Evolutionary conservation across 768 basidiomycete genomes (phyloP).

Genomic region (Porpolomopsis calyptriformis): DNA sequence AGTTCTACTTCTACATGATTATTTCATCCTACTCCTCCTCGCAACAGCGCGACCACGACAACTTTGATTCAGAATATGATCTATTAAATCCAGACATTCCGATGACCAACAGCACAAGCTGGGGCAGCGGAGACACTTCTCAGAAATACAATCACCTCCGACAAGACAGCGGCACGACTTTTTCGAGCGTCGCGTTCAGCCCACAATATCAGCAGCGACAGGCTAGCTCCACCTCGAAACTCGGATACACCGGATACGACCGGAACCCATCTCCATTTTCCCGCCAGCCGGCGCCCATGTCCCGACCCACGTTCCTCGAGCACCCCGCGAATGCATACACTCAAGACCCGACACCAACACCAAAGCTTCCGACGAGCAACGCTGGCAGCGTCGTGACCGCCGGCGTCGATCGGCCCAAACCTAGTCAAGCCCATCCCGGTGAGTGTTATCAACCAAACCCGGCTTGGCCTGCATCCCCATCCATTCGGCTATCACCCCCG

Average conservation of each 20-base stretch:
- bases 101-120: conserved; percentile 49
- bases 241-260: conserved; percentile 8
- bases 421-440: conserved; percentile 38
- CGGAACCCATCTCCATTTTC: conserved; percentile 1
- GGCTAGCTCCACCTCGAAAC: conserved; percentile 27
- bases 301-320: conserved; percentile 6
- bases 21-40: conserved; percentile 52
- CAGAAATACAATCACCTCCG: conserved; percentile 39
- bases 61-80: conserved; percentile 67
- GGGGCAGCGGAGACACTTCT: conserved; percentile 27
- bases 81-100: conserved; percentile 50
- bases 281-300: conserved; percentile 3
- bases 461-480: not conserved
- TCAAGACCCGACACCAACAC: conserved; percentile 30
- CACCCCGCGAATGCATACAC: conserved; percentile 26
- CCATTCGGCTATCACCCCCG: not conserved
- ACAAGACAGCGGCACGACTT: conserved; percentile 43
- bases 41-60: conserved; percentile 72
- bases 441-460: conserved; percentile 20
- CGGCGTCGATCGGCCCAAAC: conserved; percentile 27
- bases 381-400: conserved; percentile 13
- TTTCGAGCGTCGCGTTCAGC: conserved; percentile 43
- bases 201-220: conserved; percentile 38
- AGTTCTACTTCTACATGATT: conserved; percentile 42
- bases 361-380: conserved; percentile 19